Evolutionary conservation across 1,284 basidiomycete genomes (phyloP).

Genomic region (Ganoderma lucidum): DNA sequence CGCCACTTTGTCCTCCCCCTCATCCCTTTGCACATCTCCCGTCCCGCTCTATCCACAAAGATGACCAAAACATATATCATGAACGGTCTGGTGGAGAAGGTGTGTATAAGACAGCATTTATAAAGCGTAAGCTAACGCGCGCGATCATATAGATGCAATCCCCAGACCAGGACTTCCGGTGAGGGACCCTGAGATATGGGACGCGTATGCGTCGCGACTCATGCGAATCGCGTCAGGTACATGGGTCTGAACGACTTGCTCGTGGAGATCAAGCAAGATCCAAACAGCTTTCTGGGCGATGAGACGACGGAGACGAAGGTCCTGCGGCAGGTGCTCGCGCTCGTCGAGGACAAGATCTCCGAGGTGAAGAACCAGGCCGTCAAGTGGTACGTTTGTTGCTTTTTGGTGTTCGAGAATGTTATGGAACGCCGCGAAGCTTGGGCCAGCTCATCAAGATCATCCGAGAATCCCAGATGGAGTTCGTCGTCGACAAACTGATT

Average conservation of each 20-base stretch:
- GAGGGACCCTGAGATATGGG: constrained; percentile 35
- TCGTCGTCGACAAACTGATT: constrained; percentile 88
- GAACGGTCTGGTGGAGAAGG: constrained; percentile 84
- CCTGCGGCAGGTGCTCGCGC: constrained; percentile 79
- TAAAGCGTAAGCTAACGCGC: constrained; percentile 23
- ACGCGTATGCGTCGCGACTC: constrained; percentile 23
- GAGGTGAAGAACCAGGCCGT: constrained; percentile 99
- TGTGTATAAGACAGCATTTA: constrained; percentile 33
- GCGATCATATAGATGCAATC: constrained; percentile 75
- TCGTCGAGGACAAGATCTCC: constrained; percentile 93
- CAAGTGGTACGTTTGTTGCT: constrained; percentile 72
- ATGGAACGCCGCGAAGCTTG: constrained; percentile 56
- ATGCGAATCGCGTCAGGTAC: constrained; percentile 62
- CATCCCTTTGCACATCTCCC: constrained; percentile 11
- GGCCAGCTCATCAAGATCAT: constrained; percentile 90
- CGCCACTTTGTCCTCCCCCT: constrained; percentile 25
- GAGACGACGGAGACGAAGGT: constrained; percentile 85
- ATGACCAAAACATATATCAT: constrained; percentile 87
- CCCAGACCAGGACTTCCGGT: constrained; percentile 86
- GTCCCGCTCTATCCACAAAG: constrained; percentile 37
- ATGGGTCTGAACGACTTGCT: constrained; percentile 95
- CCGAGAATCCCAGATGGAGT: constrained; percentile 82
- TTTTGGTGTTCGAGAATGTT: background rate
- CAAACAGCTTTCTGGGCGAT: constrained; percentile 76
- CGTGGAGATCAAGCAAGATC: constrained; percentile 83